Conservation (phyloP, 1,139 yeast genomes). For the Candida sp. region DNA sequence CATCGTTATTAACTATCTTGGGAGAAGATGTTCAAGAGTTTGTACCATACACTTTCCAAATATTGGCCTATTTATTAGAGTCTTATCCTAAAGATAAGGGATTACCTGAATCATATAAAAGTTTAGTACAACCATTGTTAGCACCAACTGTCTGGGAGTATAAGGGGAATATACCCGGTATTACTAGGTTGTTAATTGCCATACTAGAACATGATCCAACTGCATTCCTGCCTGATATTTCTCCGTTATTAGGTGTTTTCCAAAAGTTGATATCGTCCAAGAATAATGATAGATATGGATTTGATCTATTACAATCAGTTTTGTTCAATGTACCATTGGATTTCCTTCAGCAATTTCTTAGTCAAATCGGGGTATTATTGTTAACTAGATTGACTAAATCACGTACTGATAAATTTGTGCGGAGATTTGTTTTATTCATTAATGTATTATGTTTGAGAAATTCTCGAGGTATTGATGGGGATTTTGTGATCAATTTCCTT, state of each 20-base stretch:
- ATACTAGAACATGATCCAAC: constrained; percentile 63
- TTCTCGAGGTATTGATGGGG: constrained; percentile 32
- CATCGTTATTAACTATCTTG: constrained; percentile 63
- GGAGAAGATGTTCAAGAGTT: constrained; percentile 91
- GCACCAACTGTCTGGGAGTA: constrained; percentile 93
- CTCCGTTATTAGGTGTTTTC: constrained; percentile 93
- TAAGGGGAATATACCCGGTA: constrained; percentile 90
- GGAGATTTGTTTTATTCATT: constrained; percentile 61
- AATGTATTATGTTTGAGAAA: constrained; percentile 8
- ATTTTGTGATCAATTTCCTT: constrained; percentile 52
- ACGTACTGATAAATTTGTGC: constrained; percentile 78
- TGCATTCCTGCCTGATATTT: constrained; percentile 48
- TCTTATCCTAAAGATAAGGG: constrained; percentile 45
- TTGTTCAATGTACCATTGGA: constrained; percentile 54
- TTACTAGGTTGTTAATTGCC: constrained; percentile 74
- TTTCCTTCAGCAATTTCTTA: constrained; percentile 52
- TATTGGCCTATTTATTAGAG: constrained; percentile 76
- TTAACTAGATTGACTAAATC: constrained; percentile 78
- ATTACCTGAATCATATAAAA: constrained; percentile 64
- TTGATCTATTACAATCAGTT: constrained; percentile 76
- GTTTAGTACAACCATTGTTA: constrained; percentile 74
- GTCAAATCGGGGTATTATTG: constrained; percentile 72
- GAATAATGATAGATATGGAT: constrained; percentile 75
- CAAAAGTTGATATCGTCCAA: constrained; percentile 89
- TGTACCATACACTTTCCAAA: constrained; percentile 88